These are phyloP conservation scores for Arxiozyma slooffiae DNA, from an alignment of 1,139 yeast genomes.

Conservation along the genomic window DNA sequence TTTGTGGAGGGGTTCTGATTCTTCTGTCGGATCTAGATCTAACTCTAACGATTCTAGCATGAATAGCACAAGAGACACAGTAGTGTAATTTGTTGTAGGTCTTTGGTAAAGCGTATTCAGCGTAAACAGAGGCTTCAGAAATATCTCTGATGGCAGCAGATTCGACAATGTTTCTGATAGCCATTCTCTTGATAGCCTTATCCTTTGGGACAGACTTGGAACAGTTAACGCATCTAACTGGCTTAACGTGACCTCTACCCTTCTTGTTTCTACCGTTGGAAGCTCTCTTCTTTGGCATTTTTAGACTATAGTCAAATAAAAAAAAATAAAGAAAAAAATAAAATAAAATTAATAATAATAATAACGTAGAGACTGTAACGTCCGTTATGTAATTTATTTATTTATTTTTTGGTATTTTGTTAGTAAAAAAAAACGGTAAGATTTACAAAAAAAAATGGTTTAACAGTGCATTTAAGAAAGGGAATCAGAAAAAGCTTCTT, in stretches of 20 bases:
- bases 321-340: no score
- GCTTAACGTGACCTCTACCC: slow-evolving; percentile 99
- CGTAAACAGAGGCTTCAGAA: slow-evolving; percentile 98
- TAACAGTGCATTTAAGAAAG: background rate
- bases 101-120: slow-evolving; percentile 99
- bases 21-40: slow-evolving; percentile 99
- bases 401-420: background rate
- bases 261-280: slow-evolving; percentile 99
- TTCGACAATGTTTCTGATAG: slow-evolving; percentile 99
- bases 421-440: background rate
- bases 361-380: background rate
- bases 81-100: slow-evolving; percentile 99
- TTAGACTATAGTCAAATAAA: slow-evolving; percentile 17
- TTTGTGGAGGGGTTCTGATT: slow-evolving; percentile 97
- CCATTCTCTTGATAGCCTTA: slow-evolving; percentile 99
- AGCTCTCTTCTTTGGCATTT: slow-evolving; percentile 99
- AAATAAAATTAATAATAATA: background rate
- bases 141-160: slow-evolving; percentile 99
- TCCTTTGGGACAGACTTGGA: slow-evolving; percentile 99
- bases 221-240: slow-evolving; percentile 99
- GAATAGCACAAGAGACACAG: slow-evolving; percentile 99
- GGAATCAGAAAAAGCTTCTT: background rate
- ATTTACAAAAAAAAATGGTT: no score
- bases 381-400: background rate
- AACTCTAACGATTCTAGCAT: slow-evolving; percentile 99